Evolutionary conservation across 352 stramenopile genomes (phyloP), one percentile per base, ranked within the genome.

Genomic region (Phytophthora citrophthora): DNA sequence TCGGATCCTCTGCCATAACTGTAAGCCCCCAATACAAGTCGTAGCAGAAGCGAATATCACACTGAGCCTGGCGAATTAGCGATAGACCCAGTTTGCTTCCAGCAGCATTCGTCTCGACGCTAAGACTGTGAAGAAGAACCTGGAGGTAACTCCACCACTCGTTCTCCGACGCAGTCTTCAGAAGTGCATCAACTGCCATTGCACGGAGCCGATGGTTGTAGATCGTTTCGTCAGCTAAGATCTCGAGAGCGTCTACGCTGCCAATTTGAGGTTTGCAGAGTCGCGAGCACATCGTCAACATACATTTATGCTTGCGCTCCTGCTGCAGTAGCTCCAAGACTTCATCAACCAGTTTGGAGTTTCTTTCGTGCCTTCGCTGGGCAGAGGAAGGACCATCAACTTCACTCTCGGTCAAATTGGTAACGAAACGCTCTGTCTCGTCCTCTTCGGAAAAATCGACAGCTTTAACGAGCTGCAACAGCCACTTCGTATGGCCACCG

Each of bases 251-350:
- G 48, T 95, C 86, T 5, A 95, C 84, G 18, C 84, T 91, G 27
- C 75, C 76, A 29, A 95, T 74, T 50, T 93, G 79, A 0, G 75
- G 76, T 43, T 93, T 81, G 45, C 86, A 95, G 8, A 95, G 71
- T 7, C 86, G 81, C 38, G 84, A 93, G 57, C 86, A 95, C 86
- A 95, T 95, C 0, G 86, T 95, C 36, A 95, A 60, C 86, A 95
- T 95, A 53, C 86, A 95, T 57, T 91, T 95, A 64, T 90, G 76
- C 49, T 70, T 74, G 7, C 86, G 83, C 36, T 88, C 73, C 51
- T 88, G 77, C 47, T 83, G 76, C 32, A 95, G 70, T 34, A 95
- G 47, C 18, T 59, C 53, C 23, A 95, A 45, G n/a, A 91, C 84
- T 48, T 95, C 84, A 4, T 83, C 57, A 1, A 81, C 72, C 16